Evolutionary conservation across 2,329 filamentous ascomycete genomes (phyloP), one percentile per base, ranked within the genome.

Genomic region (Penicillium corylophilum): DNA sequence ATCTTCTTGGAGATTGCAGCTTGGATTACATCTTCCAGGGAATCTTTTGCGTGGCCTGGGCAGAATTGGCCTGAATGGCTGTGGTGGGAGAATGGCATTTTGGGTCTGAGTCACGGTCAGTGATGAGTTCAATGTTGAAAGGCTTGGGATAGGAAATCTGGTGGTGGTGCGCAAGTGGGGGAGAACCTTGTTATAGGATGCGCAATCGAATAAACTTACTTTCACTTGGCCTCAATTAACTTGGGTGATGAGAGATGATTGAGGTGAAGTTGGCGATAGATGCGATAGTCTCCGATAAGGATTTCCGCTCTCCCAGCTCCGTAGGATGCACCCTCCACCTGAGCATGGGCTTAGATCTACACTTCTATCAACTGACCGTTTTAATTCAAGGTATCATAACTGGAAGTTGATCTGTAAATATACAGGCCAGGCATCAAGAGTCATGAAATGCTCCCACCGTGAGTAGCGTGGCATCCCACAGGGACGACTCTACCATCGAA

Each of bases 41-140:
- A 81, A 69, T 95, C 85, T 68, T 87, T 85, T 45, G 94, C 94
- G 77, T 99, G 94, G 62, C 87, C 84, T 9, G 86, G 86, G 77
- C 94, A 99, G 78, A 99, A 99, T 71, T 99, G 90, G 57, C 94
- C 94, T 33, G 94, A 97, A 76, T 99, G 94, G 67, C 90, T 95
- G 74, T 99, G 94, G 79, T 97, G 95, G 4, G 94, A 95, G 76
- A 95, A 96, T 1, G 93, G 92, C 94, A 97, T 97, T 46, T 39
- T 26, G 31, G 22, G 10, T 24, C 16, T 26, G 41, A 31, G 18
- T 41, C 8, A 24, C 24, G 16, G 41, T 29, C 23, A 31, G 41
- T 38, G 24, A 15, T 48, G 31, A 35, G n/a, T 1, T 5, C 1
- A n/a, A n/a, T n/a, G n/a, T 35, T 5, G 15, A n/a, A 8, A 8